These are phyloP conservation scores for Diaporthe eres DNA, from an alignment of 2,329 filamentous ascomycete genomes.

Conservation along the genomic window DNA sequence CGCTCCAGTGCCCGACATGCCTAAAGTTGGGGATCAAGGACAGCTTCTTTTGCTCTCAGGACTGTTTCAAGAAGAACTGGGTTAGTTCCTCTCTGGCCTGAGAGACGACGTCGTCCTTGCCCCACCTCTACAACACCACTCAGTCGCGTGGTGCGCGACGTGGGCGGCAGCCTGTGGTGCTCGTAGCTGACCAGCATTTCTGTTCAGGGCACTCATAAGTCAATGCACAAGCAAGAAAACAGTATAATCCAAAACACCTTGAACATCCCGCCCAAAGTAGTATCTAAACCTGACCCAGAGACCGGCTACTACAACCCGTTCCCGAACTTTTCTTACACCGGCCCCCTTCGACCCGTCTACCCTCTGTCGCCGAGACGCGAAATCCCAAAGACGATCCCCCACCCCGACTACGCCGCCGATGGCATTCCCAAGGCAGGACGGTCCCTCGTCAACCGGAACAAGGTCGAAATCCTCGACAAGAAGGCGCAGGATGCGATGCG, in stretches of 20 bases:
- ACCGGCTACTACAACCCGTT: conserved; percentile 94
- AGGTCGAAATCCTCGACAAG: conserved; percentile 82
- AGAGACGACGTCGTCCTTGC: background rate
- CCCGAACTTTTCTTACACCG: conserved; percentile 87
- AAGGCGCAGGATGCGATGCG: conserved; percentile 79
- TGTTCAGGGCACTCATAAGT: conserved; percentile 83
- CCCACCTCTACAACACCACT: conserved; percentile 6
- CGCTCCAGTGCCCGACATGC: conserved; percentile 94
- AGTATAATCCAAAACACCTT: conserved; percentile 78
- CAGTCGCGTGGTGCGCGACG: background rate
- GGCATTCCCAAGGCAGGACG: conserved; percentile 78
- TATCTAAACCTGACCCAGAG: conserved; percentile 93
- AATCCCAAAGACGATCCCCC: conserved; percentile 83
- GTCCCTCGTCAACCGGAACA: conserved; percentile 78
- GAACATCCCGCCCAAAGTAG: conserved; percentile 78
- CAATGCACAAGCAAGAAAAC: conserved; percentile 84
- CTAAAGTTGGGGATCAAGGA: conserved; percentile 89
- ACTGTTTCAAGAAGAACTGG: conserved; percentile 99
- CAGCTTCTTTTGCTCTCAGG: conserved; percentile 97
- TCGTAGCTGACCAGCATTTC: conserved; percentile 41
- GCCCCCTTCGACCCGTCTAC: conserved; percentile 87
- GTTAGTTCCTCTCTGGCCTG: conserved; percentile 67
- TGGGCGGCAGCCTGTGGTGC: background rate
- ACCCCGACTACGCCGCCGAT: conserved; percentile 90
- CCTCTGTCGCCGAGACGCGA: conserved; percentile 80